Base-by-base conservation (phyloP, 139 green algal genomes). In the Chlorella sorokiniana region DNA sequence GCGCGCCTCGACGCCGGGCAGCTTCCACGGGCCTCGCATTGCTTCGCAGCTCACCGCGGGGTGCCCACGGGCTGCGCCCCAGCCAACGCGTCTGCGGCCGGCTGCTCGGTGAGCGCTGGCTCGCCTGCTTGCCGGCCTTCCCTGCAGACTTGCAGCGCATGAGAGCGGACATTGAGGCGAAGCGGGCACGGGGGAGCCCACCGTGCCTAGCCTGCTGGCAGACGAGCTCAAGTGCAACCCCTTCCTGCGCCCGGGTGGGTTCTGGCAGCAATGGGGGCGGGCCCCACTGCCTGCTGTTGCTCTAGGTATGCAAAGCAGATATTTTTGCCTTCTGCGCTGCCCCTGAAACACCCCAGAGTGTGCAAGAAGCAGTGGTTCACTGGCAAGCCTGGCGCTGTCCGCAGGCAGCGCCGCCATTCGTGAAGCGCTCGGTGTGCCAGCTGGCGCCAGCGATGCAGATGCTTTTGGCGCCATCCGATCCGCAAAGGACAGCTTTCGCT, bases 191-290 rank as follows among this genome's bases (percentile, higher is more conserved):
- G 84, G 90, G 90, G 35, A 91, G 61, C 64, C 93, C 25, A 98
- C 95, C 1, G 89, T 98, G 65, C 95, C 95, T 33, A 91, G 83
- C 64, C 37, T 88, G 25, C 81, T 98, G 35, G 88, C 83, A 7
- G 90, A 95, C 41, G 95, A 98, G 89, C 86, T 95, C 68, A 86
- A 91, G 56, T 95, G 91, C 78, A 98, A 98, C 90, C 95, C 95
- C 25, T 98, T 98, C 84, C 79, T 98, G 84, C 81, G 95, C 22
- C 89, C 93, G 8, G 35, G 73, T 78, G 48, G 23, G 71, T 16
- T 38, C n/a, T n/a, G n/a, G n/a, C n/a, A n/a, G n/a, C n/a, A n/a
- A n/a, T n/a, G n/a, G n/a, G n/a, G n/a, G n/a, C n/a, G n/a, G n/a
- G n/a, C n/a, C n/a, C n/a, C n/a, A n/a, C n/a, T 18, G 54, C 37